Percentiles rank a stretch among this genome's conserved stretches.
These are phyloP conservation scores for Beta macrorhiza DNA, from an alignment of 179 eudicot species.

Conservation along the genomic window DNA sequence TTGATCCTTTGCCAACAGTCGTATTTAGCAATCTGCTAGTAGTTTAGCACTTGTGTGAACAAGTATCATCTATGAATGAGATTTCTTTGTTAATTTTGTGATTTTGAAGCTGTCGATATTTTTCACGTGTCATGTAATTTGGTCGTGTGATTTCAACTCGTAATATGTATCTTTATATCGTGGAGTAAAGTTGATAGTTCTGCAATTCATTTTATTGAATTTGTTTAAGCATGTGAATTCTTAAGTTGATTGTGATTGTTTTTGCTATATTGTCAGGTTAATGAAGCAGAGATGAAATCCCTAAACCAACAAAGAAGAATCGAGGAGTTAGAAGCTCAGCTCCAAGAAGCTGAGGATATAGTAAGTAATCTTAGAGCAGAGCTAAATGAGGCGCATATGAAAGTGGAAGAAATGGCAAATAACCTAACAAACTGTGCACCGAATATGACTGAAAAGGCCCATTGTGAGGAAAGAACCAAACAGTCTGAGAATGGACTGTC, in stretches of 20 bases:
- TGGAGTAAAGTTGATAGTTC: not conserved
- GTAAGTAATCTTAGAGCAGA: slow-evolving; percentile 79
- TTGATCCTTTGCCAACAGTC: not conserved
- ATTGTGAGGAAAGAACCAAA: slow-evolving; percentile 1
- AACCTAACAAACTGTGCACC: slow-evolving; percentile 12
- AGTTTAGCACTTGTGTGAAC: not conserved
- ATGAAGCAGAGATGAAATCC: slow-evolving; percentile 50
- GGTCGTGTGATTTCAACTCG: not conserved
- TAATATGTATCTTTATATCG: not conserved
- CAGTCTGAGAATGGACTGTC: slow-evolving; percentile 12
- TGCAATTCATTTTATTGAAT: not conserved
- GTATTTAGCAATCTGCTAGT: not conserved
- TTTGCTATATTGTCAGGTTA: slow-evolving; percentile 40
- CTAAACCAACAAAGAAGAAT: slow-evolving; percentile 63
- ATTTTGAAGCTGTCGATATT: not conserved
- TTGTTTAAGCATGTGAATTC: too few species aligned
- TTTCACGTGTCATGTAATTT: not conserved
- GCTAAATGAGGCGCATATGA: slow-evolving; percentile 48
- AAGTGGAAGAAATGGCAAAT: slow-evolving; percentile 43
- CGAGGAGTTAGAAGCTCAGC: slow-evolving; percentile 88
- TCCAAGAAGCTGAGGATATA: slow-evolving; percentile 73
- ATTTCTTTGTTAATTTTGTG: not conserved
- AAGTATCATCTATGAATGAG: not conserved
- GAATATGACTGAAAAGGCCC: slow-evolving; percentile 2
- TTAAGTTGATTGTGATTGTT: not conserved